Evolutionary conservation across 225 moss, liverwort and hornwort genomes (phyloP).

Genomic region (Pleurozium schreberi): DNA sequence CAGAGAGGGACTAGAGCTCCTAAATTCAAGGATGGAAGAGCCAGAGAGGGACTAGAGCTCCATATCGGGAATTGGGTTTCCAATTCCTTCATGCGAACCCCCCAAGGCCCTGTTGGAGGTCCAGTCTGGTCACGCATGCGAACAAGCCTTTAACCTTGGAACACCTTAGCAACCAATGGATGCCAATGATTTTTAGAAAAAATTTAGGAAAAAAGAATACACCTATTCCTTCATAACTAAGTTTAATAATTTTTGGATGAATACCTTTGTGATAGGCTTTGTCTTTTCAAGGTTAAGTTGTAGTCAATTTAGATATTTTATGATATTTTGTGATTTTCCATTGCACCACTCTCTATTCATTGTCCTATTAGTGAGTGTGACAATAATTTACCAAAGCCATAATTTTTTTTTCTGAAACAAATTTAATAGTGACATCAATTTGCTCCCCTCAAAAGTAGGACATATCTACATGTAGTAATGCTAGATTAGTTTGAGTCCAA

Average conservation of each 20-base stretch:
- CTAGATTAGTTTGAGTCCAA: accelerated
- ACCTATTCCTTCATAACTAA: not conserved
- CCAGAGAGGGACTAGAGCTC: too few species aligned
- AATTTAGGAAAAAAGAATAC: too few species aligned
- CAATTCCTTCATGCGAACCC: too few species aligned
- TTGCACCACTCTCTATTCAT: not conserved
- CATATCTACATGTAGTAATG: too few species aligned
- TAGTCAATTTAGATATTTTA: not conserved
- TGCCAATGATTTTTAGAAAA: too few species aligned
- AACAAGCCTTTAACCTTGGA: accelerated
- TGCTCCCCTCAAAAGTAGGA: not conserved
- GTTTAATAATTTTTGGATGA: too few species aligned
- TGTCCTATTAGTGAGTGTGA: not conserved
- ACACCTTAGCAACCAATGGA: not conserved
- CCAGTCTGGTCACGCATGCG: too few species aligned
- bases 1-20: too few species aligned
- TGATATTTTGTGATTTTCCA: not conserved
- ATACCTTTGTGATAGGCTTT: not conserved
- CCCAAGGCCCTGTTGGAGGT: too few species aligned
- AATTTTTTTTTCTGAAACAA: not conserved
- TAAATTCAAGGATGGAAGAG: too few species aligned
- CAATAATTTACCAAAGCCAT: not conserved
- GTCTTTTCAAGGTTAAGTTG: not conserved
- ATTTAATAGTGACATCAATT: not conserved
- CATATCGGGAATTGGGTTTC: too few species aligned